A percentile compares a stretch with the other conserved stretches of the same genome.
Evolutionary conservation across 345 rosid genomes (phyloP).

Genomic region (Diplotaxis tenuifolia): DNA sequence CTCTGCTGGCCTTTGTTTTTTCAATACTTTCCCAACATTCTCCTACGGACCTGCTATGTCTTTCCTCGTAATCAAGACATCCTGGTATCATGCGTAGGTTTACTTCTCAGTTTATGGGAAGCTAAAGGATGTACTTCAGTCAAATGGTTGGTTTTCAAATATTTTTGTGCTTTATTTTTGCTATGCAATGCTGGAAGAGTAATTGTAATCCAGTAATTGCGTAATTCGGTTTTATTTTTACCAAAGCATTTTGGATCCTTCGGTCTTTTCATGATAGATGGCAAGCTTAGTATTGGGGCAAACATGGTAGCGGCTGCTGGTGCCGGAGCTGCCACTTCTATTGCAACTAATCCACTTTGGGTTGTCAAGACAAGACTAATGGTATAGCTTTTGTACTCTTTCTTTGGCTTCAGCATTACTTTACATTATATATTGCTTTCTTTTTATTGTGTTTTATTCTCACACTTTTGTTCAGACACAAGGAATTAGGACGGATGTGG

Average conservation of each 20-base stretch:
- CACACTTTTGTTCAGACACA: constrained; percentile 44
- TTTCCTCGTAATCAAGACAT: background rate
- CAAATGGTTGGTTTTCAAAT: constrained; percentile 62
- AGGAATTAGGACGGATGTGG: constrained; percentile 68
- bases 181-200: background rate
- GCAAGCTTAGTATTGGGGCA: constrained; percentile 61
- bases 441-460: constrained; percentile 5
- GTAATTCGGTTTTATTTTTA: background rate
- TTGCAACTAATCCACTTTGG: constrained; percentile 92
- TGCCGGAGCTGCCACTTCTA: constrained; percentile 91
- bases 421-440: background rate
- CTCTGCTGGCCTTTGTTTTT: constrained; percentile 1
- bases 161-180: background rate
- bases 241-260: background rate
- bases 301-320: constrained; percentile 92
- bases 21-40: background rate
- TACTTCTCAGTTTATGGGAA: constrained; percentile 79
- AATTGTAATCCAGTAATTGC: background rate
- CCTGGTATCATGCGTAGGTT: constrained; percentile 52
- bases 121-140: constrained; percentile 64
- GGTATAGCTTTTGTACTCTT: constrained; percentile 49
- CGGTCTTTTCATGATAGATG: constrained; percentile 40
- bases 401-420: constrained; percentile 13
- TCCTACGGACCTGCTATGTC: background rate
- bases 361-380: constrained; percentile 97